These are phyloP conservation scores for Pyrenophora graminea DNA, from an alignment of 2,329 filamentous ascomycete genomes.

Conservation along the genomic window DNA sequence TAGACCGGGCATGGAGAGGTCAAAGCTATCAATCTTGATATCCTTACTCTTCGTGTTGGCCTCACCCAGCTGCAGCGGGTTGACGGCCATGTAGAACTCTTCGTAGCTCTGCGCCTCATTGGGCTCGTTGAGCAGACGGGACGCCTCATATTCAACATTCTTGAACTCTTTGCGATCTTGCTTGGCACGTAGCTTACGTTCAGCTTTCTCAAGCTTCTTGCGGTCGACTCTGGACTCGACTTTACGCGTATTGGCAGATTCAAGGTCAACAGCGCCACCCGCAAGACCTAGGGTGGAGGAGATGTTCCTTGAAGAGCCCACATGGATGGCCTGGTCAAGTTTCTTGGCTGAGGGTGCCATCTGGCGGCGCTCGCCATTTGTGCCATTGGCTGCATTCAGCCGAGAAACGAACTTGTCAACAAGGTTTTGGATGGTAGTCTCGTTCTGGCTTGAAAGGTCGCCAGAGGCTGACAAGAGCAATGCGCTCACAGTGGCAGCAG, in stretches of 20 bases:
- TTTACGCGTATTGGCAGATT: conserved; percentile 89
- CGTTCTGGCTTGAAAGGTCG: conserved; percentile 70
- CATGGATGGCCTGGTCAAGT: conserved; percentile 92
- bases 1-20: conserved; percentile 86
- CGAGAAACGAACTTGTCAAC: conserved; percentile 88
- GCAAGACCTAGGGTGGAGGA: conserved; percentile 92
- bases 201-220: conserved; percentile 99
- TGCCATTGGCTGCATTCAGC: conserved; percentile 73
- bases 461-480: conserved; percentile 93
- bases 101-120: conserved; percentile 91
- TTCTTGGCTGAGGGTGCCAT: conserved; percentile 78
- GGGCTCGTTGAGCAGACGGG: conserved; percentile 80
- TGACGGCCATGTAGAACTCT: conserved; percentile 99
- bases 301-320: conserved; percentile 91
- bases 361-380: conserved; percentile 67
- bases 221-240: conserved; percentile 96
- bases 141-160: conserved; percentile 97
- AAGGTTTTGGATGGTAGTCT: conserved; percentile 77
- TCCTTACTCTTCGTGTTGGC: conserved; percentile 87
- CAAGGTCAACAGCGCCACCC: conserved; percentile 82
- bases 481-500: conserved; percentile 81
- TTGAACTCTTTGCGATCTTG: conserved; percentile 99
- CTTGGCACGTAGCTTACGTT: conserved; percentile 96
- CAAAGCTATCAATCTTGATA: conserved; percentile 95
- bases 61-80: conserved; percentile 86